Evolutionary conservation across 495 filamentous ascomycete species (phyloP).

Genomic region (Tuber borchii): DNA sequence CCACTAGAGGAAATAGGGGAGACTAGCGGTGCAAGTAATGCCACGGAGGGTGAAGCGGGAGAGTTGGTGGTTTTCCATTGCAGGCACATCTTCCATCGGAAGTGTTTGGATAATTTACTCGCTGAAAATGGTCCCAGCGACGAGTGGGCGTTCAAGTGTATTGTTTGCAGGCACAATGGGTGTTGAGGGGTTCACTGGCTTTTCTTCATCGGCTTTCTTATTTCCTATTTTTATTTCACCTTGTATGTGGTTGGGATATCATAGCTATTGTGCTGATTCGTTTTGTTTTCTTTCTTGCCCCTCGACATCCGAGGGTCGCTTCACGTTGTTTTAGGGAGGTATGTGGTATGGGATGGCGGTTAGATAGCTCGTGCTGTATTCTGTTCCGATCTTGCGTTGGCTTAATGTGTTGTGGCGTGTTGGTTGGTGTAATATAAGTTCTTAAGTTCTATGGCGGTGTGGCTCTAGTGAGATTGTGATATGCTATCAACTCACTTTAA

Average conservation of each 20-base stretch:
- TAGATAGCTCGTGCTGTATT: background rate
- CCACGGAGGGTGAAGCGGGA: slow-evolving; percentile 23
- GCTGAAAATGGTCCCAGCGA: slow-evolving; percentile 43
- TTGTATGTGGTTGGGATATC: background rate
- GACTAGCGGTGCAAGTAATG: slow-evolving; percentile 26
- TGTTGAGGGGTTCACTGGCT: slow-evolving; percentile 13
- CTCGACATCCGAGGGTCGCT: background rate
- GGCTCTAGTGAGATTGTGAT: background rate
- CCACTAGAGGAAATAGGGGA: slow-evolving; percentile 43
- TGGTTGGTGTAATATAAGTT: background rate
- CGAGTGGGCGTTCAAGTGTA: slow-evolving; percentile 37
- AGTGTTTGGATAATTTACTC: slow-evolving; percentile 54
- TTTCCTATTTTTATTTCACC: background rate
- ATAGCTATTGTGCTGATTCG: background rate
- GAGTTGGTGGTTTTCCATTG: slow-evolving; percentile 55
- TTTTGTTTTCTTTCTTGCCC: background rate
- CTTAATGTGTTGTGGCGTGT: background rate
- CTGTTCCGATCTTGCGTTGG: background rate
- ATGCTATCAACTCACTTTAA: background rate
- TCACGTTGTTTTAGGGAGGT: background rate
- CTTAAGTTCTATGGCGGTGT: background rate
- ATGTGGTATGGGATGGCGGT: background rate
- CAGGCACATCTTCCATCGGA: slow-evolving; percentile 58
- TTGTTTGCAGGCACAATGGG: slow-evolving; percentile 23
- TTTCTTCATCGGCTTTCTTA: background rate